Conservation (phyloP, 23 red algal species). For the Gracilariopsis chorda region DNA sequence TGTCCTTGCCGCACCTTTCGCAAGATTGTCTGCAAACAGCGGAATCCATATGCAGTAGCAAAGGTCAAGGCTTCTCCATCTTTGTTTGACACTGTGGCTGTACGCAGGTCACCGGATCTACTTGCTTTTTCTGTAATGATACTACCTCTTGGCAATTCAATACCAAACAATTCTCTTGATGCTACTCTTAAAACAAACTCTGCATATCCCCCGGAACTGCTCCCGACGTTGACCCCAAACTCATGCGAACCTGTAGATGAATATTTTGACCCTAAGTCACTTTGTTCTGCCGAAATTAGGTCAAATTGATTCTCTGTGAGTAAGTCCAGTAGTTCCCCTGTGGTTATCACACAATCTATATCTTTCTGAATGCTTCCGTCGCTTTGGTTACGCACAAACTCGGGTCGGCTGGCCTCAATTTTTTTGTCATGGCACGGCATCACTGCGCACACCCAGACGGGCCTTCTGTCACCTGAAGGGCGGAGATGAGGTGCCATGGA, state of each 20-base stretch:
- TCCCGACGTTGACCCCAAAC: conserved; percentile 44
- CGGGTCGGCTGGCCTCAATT: conserved; percentile 65
- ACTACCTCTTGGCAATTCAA: conserved; percentile 3
- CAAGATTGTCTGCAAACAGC: conserved; percentile 85
- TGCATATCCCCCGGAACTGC: conserved; percentile 66
- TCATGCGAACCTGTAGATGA: background rate
- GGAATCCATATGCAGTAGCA: conserved; percentile 84
- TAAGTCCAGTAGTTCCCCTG: conserved; percentile 68
- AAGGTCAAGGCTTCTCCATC: conserved; percentile 53
- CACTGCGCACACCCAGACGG: conserved; percentile 36
- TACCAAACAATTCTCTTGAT: conserved; percentile 46
- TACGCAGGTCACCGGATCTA: conserved; percentile 33
- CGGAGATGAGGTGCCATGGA: background rate
- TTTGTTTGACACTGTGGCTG: background rate
- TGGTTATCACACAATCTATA: conserved; percentile 66
- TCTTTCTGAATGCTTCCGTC: background rate
- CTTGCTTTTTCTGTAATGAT: conserved; percentile 26
- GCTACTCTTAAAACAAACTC: conserved; percentile 64
- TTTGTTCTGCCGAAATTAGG: background rate
- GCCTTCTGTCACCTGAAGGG: background rate
- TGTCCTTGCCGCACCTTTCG: conserved; percentile 54
- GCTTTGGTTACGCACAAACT: conserved; percentile 14
- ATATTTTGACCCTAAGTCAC: background rate
- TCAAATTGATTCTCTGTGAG: conserved; percentile 36
- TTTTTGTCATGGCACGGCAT: conserved; percentile 92